A percentile compares a stretch with the other conserved stretches of the same genome.
Conservation (phyloP, 2,329 filamentous ascomycete genomes). For the Lachnellula suecica region DNA sequence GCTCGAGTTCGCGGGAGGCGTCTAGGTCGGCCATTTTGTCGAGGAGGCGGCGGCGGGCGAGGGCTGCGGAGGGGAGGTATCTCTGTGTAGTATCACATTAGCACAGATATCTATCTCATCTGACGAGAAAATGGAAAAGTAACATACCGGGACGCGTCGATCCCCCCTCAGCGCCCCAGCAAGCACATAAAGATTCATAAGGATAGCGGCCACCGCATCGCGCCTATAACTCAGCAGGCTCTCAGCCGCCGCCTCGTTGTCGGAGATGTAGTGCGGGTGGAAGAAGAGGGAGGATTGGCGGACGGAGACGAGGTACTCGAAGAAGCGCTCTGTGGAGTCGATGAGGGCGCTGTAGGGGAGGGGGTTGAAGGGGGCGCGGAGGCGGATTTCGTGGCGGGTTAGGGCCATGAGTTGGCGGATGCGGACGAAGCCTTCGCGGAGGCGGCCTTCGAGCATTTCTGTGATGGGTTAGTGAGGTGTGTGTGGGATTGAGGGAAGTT, state of each 20-base stretch:
- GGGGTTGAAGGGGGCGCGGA: conserved; percentile 56
- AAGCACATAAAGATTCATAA: conserved; percentile 58
- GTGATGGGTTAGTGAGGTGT: too few species aligned
- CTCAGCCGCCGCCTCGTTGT: conserved; percentile 48
- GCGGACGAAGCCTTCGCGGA: conserved; percentile 60
- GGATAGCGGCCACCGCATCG: conserved; percentile 56
- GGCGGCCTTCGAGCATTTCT: conserved; percentile 56
- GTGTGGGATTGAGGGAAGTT: too few species aligned
- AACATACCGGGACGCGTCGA: conserved; percentile 43
- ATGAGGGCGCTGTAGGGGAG: conserved; percentile 56
- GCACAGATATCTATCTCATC: too few species aligned
- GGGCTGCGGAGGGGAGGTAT: conserved; percentile 56
- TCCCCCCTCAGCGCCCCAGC: conserved; percentile 53
- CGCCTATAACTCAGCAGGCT: conserved; percentile 50
- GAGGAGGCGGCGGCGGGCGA: conserved; percentile 50
- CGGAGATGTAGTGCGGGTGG: conserved; percentile 51
- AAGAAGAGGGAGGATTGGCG: conserved; percentile 59
- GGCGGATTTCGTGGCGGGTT: conserved; percentile 58
- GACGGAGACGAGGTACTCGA: conserved; percentile 57
- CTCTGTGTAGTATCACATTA: conserved; percentile 27
- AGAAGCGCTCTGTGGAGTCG: conserved; percentile 55
- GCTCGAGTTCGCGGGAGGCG: too few species aligned
- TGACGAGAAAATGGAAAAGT: background rate
- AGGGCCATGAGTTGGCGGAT: conserved; percentile 56
- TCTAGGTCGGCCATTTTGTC: conserved; percentile 51